Percentiles rank a stretch among this genome's conserved stretches.
phyloP scores from a whole-genome alignment of 2,329 filamentous ascomycete genomes.

The Camillea tinctor region DNA sequence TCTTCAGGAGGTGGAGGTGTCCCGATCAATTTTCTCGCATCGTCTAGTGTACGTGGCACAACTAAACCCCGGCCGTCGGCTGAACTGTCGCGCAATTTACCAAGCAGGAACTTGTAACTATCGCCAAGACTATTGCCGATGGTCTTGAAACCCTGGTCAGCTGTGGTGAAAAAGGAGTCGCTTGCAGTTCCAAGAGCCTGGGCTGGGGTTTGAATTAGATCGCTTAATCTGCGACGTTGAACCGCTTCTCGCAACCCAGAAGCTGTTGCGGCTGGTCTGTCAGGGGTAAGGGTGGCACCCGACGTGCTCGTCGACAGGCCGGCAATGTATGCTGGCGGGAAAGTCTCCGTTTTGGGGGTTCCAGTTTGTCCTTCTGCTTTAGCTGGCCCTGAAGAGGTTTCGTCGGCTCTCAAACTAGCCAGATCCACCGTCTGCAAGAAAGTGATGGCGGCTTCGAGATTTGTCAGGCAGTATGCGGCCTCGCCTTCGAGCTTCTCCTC shows the following conservation, averaged over 20 bases:
- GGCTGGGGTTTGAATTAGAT: slow-evolving; percentile 80
- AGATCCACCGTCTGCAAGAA: slow-evolving; percentile 96
- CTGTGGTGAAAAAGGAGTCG: slow-evolving; percentile 81
- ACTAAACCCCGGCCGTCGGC: slow-evolving; percentile 49
- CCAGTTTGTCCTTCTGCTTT: slow-evolving; percentile 53
- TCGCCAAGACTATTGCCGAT: slow-evolving; percentile 88
- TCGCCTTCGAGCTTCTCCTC: slow-evolving; percentile 87
- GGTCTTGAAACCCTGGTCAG: slow-evolving; percentile 87
- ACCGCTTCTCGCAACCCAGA: slow-evolving; percentile 45
- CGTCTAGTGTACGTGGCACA: slow-evolving; percentile 87
- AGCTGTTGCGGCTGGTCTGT: slow-evolving; percentile 36
- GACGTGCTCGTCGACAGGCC: slow-evolving; percentile 37
- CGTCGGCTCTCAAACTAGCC: slow-evolving; percentile 80
- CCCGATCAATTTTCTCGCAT: slow-evolving; percentile 84
- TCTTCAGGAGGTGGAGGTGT: slow-evolving; percentile 62
- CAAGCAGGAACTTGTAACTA: slow-evolving; percentile 91
- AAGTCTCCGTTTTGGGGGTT: slow-evolving; percentile 52
- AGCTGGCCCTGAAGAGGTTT: slow-evolving; percentile 65
- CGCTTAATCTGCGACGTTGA: slow-evolving; percentile 70
- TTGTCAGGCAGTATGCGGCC: slow-evolving; percentile 93
- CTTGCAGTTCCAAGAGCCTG: slow-evolving; percentile 79
- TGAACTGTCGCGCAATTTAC: slow-evolving; percentile 75
- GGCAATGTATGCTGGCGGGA: slow-evolving; percentile 56
- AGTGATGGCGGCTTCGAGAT: slow-evolving; percentile 89
- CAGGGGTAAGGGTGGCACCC: slow-evolving; percentile 33